Evolutionary conservation across 148 eudicot species (phyloP), one percentile per base, ranked within the genome.

Genomic region (Bassia scoparia): DNA sequence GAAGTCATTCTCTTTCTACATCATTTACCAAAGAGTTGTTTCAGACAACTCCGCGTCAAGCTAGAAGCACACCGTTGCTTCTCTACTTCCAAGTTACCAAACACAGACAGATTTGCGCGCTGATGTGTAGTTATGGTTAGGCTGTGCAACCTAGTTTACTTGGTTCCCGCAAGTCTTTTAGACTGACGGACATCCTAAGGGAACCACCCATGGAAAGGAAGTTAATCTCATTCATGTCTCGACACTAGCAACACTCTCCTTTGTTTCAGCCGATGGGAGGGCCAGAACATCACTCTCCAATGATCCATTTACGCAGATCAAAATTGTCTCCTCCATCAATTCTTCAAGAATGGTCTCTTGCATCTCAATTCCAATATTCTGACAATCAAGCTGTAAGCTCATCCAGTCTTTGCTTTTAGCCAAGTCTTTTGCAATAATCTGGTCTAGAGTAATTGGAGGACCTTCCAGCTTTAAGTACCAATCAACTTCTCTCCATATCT

Each of bases 401-500:
- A 83, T 83, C 99, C 97, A 90, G 8, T 71, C 61, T 61, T 73
- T 73, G 14, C 80, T 56, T 33, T 79, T 84, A 33, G 72, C 74
- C 75, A 87, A 73, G 68, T 90, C 96, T 49, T 76, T 82, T 31
- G 73, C 79, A 17, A 96, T 76, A 58, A 88, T 84, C 54, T 83
- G 91, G 34, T 92, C 97, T 71, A 90, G 74, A 10, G 90, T 85
- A 62, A 48, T 70, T 17, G 81, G 80, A 37, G 75, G 77, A 5
- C 85, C 71, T 68, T 81, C 78, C 46, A 79, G 74, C 38, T 80
- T 63, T 41, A 92, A 73, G 75, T 76, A 79, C 84, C 86, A 77
- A 34, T 86, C 89, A 67, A 92, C 92, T 62, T 80, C 79, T 73
- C 84, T 73, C 97, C 99, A 92, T 76, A 84, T 79, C 84, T 92